Percentiles rank a stretch among this genome's conserved stretches.
phyloP scores from a whole-genome alignment of 495 filamentous ascomycete genomes.

The Gamarada debralockiae region DNA sequence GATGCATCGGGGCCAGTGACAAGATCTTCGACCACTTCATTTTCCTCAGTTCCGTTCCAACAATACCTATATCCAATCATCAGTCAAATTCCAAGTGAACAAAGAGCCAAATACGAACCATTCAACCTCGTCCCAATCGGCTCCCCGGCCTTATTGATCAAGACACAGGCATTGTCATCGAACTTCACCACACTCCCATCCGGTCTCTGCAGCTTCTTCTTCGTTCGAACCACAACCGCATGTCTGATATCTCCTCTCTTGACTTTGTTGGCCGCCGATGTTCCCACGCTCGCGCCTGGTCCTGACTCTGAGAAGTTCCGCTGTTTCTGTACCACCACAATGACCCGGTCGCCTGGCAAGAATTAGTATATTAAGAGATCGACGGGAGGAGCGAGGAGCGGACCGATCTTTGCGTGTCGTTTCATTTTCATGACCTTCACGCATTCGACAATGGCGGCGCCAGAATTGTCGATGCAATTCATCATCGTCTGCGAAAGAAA shows the following conservation, averaged over 20 bases:
- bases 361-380: constrained; percentile 3
- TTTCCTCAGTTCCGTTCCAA: constrained; percentile 79
- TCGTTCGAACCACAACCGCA: constrained; percentile 89
- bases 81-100: constrained; percentile 14
- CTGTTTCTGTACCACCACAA: constrained; percentile 97
- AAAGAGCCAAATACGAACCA: constrained; percentile 41
- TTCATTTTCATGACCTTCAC: constrained; percentile 89
- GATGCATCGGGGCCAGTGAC: constrained; percentile 89
- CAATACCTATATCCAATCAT: constrained; percentile 53
- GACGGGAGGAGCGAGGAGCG: constrained; percentile 19
- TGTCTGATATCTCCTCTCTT: constrained; percentile 95
- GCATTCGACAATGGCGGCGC: constrained; percentile 96
- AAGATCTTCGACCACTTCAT: constrained; percentile 98
- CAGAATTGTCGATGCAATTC: constrained; percentile 99
- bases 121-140: constrained; percentile 92
- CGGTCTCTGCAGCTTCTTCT: constrained; percentile 75
- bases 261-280: constrained; percentile 80
- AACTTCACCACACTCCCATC: constrained; percentile 90
- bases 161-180: constrained; percentile 96
- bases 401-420: constrained; percentile 85
- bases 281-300: constrained; percentile 45
- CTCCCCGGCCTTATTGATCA: constrained; percentile 96
- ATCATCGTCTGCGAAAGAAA: constrained; percentile 72
- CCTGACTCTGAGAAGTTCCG: constrained; percentile 64
- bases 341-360: constrained; percentile 85